phyloP scores from a whole-genome alignment of 208 protist genomes.

The Acanthamoeba castellanii region DNA sequence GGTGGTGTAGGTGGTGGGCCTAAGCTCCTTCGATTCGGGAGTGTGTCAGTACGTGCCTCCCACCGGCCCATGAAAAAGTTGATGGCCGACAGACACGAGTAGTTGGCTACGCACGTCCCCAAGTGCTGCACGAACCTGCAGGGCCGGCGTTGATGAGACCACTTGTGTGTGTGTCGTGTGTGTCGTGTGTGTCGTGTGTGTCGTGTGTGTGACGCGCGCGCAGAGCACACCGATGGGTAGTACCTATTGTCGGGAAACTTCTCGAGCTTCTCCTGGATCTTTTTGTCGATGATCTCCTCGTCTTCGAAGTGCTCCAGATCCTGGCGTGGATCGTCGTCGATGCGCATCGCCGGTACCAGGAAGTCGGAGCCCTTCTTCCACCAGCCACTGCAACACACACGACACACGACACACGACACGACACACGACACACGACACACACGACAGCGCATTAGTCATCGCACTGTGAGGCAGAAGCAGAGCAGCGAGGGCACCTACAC shows the following conservation, averaged over 20 bases:
- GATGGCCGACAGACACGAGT: not conserved
- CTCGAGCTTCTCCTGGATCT: not conserved
- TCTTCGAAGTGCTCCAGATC: slow-evolving; percentile 39
- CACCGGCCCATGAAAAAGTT: slow-evolving; percentile 59
- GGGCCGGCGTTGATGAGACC: not conserved
- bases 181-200: not conserved
- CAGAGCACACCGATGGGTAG: not conserved
- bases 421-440: not conserved
- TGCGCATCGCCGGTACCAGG: slow-evolving; percentile 18
- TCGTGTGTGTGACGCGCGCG: too few species aligned
- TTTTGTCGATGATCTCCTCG: slow-evolving; percentile 16
- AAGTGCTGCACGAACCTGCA: slow-evolving; percentile 10
- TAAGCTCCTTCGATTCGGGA: too few species aligned
- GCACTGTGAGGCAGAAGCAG: too few species aligned
- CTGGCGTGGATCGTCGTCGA: slow-evolving; percentile 6
- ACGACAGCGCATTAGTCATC: not conserved
- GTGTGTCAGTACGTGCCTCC: not conserved
- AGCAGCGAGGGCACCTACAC: not conserved
- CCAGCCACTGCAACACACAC: slow-evolving; percentile 1
- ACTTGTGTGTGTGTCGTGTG: too few species aligned
- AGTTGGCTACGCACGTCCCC: not conserved
- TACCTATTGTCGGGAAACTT: not conserved
- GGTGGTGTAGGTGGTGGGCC: not conserved
- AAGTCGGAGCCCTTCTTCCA: slow-evolving; percentile 13
- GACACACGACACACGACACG: not conserved